phyloP scores from a whole-genome alignment of 2,329 filamentous ascomycete species.

The Fusarium xyrophilum region DNA sequence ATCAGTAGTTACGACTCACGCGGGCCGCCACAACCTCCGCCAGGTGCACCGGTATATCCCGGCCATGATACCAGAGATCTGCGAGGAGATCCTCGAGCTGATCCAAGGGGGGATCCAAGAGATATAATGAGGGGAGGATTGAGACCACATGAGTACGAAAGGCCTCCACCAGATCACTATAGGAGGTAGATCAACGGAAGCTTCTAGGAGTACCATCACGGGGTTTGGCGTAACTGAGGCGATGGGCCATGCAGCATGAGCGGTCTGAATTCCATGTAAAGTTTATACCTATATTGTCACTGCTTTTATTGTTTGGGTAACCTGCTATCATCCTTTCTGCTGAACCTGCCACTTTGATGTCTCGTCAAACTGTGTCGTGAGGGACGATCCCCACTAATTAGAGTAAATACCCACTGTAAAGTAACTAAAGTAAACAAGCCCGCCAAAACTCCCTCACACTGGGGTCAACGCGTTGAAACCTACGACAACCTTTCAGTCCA shows the following conservation, averaged over 20 bases:
- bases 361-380: background rate
- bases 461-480: constrained; percentile 10
- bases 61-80: constrained; percentile 41
- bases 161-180: constrained; percentile 54
- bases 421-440: constrained; percentile 22
- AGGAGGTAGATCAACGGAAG: constrained; percentile 46
- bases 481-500: constrained; percentile 7
- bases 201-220: background rate
- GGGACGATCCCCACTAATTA: constrained; percentile 11
- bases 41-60: constrained; percentile 45
- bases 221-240: constrained; percentile 4
- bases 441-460: constrained; percentile 18
- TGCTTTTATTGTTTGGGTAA: background rate
- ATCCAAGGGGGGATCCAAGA: constrained; percentile 43
- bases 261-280: background rate
- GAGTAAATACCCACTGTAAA: background rate
- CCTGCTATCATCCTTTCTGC: background rate
- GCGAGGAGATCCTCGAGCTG: constrained; percentile 38
- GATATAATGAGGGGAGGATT: constrained; percentile 53
- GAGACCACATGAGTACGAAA: constrained; percentile 56
- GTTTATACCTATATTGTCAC: background rate
- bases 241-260: background rate
- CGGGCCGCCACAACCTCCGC: constrained; percentile 46
- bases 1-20: constrained; percentile 51
- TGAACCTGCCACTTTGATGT: background rate